Percentiles rank a stretch among this genome's conserved stretches.
phyloP scores from a whole-genome alignment of 768 basidiomycete genomes.

The Macrolepiota albuminosa region DNA sequence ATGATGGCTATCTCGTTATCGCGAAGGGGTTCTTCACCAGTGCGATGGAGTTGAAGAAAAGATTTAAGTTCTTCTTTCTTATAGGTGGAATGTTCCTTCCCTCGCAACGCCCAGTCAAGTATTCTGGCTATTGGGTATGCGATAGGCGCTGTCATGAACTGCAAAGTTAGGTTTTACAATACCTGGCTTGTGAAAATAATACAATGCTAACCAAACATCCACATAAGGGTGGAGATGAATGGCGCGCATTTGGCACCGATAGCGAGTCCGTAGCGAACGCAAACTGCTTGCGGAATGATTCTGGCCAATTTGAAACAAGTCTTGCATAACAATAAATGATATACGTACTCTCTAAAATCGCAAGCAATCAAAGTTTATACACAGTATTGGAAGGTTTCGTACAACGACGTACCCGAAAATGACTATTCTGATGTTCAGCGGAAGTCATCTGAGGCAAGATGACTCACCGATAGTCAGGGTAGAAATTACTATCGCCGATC shows the following conservation, averaged over 20 bases:
- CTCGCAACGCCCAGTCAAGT: constrained; percentile 77
- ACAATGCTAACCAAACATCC: constrained; percentile 41
- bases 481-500: constrained; percentile 72
- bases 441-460: not conserved
- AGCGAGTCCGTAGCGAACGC: constrained; percentile 73
- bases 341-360: constrained; percentile 61
- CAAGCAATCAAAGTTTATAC: not conserved
- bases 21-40: constrained; percentile 69
- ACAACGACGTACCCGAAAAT: constrained; percentile 65
- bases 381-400: not conserved
- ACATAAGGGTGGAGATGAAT: constrained; percentile 71
- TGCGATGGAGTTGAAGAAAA: constrained; percentile 77
- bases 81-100: constrained; percentile 66
- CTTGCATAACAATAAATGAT: not conserved
- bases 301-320: constrained; percentile 18
- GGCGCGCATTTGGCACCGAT: constrained; percentile 79
- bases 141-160: constrained; percentile 56
- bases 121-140: constrained; percentile 81
- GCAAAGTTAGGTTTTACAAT: constrained; percentile 11
- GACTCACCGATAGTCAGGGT: constrained; percentile 64
- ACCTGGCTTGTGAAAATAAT: constrained; percentile 10
- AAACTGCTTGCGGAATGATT: constrained; percentile 67
- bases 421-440: constrained; percentile 35
- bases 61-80: constrained; percentile 79
- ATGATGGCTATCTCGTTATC: constrained; percentile 81